A percentile compares a stretch with the other conserved stretches of the same genome.
These are phyloP conservation scores for Hirsutella minnesotensis DNA, from an alignment of 2,329 filamentous ascomycete genomes.

Conservation along the genomic window DNA sequence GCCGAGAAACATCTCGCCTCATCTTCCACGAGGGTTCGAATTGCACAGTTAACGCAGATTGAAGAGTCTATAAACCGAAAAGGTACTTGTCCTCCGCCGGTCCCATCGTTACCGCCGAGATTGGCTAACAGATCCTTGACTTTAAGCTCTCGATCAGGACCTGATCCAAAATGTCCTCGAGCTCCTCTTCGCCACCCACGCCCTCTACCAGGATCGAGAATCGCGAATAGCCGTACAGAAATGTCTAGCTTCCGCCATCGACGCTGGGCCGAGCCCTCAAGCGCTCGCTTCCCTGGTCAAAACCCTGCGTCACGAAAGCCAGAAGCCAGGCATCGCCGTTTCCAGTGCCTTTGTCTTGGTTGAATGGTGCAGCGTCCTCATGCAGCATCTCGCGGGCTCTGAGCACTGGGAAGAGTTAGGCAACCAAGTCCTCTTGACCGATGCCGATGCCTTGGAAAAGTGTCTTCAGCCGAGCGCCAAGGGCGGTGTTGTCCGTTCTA, in stretches of 20 bases:
- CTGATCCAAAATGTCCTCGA: conserved; percentile 47
- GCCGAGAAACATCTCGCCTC: conserved; percentile 42
- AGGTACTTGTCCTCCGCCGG: conserved; percentile 24
- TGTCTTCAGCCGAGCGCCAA: conserved; percentile 58
- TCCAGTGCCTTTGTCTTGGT: conserved; percentile 78
- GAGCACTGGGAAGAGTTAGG: conserved; percentile 53
- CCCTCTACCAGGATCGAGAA: conserved; percentile 72
- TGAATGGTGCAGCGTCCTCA: conserved; percentile 76
- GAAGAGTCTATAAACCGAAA: conserved; percentile 44
- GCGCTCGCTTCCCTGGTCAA: conserved; percentile 53
- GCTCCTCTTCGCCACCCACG: conserved; percentile 76
- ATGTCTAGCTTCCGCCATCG: conserved; percentile 61
- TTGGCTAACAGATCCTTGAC: conserved; percentile 11
- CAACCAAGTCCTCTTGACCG: conserved; percentile 52
- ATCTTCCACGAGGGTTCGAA: conserved; percentile 48
- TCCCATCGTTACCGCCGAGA: no score
- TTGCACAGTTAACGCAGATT: conserved; percentile 40
- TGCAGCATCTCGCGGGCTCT: conserved; percentile 56
- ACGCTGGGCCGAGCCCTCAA: conserved; percentile 38
- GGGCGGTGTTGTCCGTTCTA: conserved; percentile 56
- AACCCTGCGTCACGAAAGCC: conserved; percentile 58
- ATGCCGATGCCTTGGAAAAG: conserved; percentile 65
- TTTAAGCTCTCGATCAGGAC: conserved; percentile 33
- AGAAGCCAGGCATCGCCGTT: conserved; percentile 65
- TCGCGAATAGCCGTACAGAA: conserved; percentile 75